Evolutionary conservation across 768 basidiomycete species (phyloP).

Genomic region (Phanerochaete carnosa): DNA sequence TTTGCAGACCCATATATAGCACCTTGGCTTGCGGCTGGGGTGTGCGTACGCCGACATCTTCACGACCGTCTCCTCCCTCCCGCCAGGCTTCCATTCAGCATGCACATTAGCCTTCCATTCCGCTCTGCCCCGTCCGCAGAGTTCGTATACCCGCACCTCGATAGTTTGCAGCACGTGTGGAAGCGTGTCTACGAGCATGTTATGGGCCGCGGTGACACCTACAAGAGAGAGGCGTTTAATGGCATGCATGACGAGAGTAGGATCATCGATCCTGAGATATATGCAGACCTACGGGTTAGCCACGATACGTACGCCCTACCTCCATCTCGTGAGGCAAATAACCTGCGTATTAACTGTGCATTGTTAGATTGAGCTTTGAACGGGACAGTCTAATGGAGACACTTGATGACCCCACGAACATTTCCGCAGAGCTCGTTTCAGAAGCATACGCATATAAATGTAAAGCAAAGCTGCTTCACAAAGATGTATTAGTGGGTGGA

Average conservation of each 20-base stretch:
- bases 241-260: not conserved
- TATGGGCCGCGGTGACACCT: constrained; percentile 6
- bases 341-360: not conserved
- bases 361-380: not conserved
- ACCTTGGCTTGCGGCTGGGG: not conserved
- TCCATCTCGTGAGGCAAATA: not conserved
- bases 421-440: not conserved
- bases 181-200: constrained; percentile 8
- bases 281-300: not conserved
- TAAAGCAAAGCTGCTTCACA: not conserved
- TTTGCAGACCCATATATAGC: not conserved
- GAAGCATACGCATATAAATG: not conserved
- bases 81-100: not conserved
- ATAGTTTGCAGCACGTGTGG: constrained; percentile 2
- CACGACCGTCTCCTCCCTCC: not conserved
- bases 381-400: not conserved
- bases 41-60: not conserved
- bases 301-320: constrained; percentile 1
- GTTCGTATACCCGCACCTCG: not conserved
- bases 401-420: not conserved
- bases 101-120: not conserved
- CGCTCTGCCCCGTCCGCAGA: not conserved
- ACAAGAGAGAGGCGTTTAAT: constrained; percentile 1
- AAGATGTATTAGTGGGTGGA: not conserved
- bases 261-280: not conserved